Evolutionary conservation across 2,329 filamentous ascomycete species (phyloP).

Genomic region (Cladophialophora yegresii): DNA sequence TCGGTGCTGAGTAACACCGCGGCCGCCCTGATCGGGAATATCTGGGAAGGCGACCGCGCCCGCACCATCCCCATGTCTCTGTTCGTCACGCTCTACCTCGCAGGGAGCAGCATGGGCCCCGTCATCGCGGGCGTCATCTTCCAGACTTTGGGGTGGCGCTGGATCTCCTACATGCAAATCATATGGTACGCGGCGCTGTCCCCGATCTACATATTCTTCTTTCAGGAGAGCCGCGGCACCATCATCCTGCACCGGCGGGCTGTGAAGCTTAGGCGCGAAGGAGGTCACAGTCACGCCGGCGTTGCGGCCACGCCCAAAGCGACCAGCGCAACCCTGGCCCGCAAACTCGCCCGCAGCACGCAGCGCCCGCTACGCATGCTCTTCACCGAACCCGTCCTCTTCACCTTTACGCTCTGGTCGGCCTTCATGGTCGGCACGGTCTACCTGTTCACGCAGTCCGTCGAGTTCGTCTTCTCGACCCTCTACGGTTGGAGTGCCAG

Average conservation of each 20-base stretch:
- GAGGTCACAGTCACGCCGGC: slow-evolving; percentile 1
- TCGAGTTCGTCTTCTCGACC: slow-evolving; percentile 72
- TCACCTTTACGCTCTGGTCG: slow-evolving; percentile 53
- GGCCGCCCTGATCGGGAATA: slow-evolving; percentile 37
- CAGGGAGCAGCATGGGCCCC: slow-evolving; percentile 30
- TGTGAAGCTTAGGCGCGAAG: slow-evolving; percentile 40
- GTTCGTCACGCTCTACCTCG: slow-evolving; percentile 29
- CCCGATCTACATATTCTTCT: slow-evolving; percentile 43
- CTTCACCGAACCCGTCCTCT: slow-evolving; percentile 54
- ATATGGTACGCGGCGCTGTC: slow-evolving; percentile 51
- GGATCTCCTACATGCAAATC: slow-evolving; percentile 38
- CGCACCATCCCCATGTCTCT: slow-evolving; percentile 32
- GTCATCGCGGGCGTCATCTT: slow-evolving; percentile 31
- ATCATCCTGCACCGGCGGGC: slow-evolving; percentile 47
- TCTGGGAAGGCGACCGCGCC: slow-evolving; percentile 37
- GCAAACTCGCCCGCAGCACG: slow-evolving; percentile 41
- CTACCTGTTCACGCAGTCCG: slow-evolving; percentile 55
- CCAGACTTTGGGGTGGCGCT: slow-evolving; percentile 28
- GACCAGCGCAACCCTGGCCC: slow-evolving; percentile 27
- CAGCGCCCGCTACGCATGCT: slow-evolving; percentile 46
- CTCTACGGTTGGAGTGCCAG: slow-evolving; percentile 69
- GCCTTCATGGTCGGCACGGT: slow-evolving; percentile 52
- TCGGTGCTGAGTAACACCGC: slow-evolving; percentile 37
- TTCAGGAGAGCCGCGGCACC: slow-evolving; percentile 52
- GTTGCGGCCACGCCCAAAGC: too few relatives aligned